phyloP scores from a whole-genome alignment of 257 asterid species.

The Striga asiatica region DNA sequence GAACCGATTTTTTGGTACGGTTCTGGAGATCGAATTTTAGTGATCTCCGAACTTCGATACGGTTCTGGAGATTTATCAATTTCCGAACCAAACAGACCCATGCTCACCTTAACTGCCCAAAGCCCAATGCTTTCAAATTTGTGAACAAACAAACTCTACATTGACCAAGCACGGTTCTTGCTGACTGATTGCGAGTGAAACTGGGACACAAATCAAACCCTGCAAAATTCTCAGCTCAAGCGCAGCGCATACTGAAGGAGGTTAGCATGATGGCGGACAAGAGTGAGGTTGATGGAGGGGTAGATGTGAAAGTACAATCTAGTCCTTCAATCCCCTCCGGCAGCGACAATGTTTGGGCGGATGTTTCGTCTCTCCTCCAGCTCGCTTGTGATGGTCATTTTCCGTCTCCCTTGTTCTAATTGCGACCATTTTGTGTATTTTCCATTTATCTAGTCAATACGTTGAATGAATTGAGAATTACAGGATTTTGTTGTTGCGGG shows the following conservation, averaged over 20 bases:
- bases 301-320: conserved; percentile 22
- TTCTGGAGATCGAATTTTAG: no score
- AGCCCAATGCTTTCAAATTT: no score
- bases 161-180: no score
- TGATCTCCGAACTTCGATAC: no score
- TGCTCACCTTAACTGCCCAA: no score
- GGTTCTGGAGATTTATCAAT: no score
- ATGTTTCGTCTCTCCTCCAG: conserved; percentile 57
- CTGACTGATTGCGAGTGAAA: no score
- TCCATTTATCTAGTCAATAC: not conserved
- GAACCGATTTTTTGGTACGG: no score
- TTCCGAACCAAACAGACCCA: no score
- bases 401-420: conserved; percentile 10
- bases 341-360: conserved; percentile 71
- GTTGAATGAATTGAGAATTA: not conserved
- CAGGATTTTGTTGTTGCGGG: not conserved
- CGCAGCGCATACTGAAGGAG: not conserved
- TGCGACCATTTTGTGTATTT: not conserved
- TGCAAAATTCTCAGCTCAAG: not conserved
- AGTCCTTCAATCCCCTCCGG: conserved; percentile 59
- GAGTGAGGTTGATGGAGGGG: conserved; percentile 23
- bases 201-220: conserved; percentile 5
- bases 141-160: no score
- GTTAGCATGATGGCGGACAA: conserved; percentile 22
- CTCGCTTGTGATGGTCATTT: conserved; percentile 62